These are phyloP conservation scores for Penicillium rolfsii DNA, from an alignment of 2,329 filamentous ascomycete species.

Conservation along the genomic window DNA sequence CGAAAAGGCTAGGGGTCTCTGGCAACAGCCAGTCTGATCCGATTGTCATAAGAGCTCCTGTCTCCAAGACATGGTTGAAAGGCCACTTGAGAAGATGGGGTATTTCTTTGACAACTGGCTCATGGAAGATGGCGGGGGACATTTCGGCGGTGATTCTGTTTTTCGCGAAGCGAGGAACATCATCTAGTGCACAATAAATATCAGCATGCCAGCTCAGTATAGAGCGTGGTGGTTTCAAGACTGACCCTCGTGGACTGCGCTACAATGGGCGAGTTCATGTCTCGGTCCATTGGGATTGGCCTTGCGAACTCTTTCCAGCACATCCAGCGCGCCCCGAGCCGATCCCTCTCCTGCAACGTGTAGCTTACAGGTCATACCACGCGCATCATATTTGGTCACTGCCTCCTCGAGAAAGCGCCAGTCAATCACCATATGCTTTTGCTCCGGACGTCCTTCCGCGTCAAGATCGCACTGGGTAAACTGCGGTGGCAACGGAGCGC, in stretches of 20 bases:
- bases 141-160: neutral
- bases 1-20: neutral
- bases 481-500: constrained; percentile 19
- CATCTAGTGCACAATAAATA: neutral
- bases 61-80: neutral
- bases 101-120: neutral
- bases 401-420: constrained; percentile 27
- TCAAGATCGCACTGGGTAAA: neutral
- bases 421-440: constrained; percentile 20
- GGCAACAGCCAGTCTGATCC: neutral
- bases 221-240: neutral
- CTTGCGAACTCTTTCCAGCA: neutral
- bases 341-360: constrained; percentile 34
- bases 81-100: neutral
- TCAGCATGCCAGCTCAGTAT: neutral
- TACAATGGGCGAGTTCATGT: neutral
- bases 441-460: constrained; percentile 13
- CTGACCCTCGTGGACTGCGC: neutral
- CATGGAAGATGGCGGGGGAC: neutral
- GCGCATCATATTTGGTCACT: constrained; percentile 34
- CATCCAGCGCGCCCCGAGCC: neutral
- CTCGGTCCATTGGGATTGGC: neutral
- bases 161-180: neutral
- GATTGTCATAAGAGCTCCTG: neutral
- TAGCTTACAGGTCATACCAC: constrained; percentile 40